A percentile compares a stretch with the other conserved stretches of the same genome.
phyloP scores from a whole-genome alignment of 306 rosid species.

The Medicago ruthenica region DNA sequence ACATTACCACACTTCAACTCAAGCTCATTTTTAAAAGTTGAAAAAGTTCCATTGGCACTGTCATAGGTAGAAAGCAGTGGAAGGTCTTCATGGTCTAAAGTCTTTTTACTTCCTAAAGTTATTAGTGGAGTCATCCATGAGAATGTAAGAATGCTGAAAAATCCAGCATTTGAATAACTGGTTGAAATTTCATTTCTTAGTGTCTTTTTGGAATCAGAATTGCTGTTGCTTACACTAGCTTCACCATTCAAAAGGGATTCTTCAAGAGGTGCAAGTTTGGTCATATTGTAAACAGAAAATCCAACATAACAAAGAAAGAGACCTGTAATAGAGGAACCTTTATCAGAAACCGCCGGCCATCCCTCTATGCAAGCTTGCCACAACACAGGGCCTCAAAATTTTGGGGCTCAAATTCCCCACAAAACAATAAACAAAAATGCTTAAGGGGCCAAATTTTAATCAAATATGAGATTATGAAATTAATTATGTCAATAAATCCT shows the following conservation, averaged over 20 bases:
- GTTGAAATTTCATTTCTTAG: constrained; percentile 50
- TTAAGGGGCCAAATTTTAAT: too few species aligned
- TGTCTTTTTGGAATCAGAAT: constrained; percentile 41
- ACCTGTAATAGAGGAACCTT: constrained; percentile 50
- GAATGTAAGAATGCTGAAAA: constrained; percentile 71
- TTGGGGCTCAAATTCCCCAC: too few species aligned
- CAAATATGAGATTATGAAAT: too few species aligned
- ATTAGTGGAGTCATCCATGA: constrained; percentile 80
- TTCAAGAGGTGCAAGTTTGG: constrained; percentile 50
- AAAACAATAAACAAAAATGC: too few species aligned
- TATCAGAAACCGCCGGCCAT: constrained; percentile 46
- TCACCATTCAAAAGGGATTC: constrained; percentile 73
- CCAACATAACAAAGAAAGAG: constrained; percentile 56
- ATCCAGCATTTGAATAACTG: constrained; percentile 66
- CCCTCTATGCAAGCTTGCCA: too few species aligned
- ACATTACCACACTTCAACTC: constrained; percentile 53
- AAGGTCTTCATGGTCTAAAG: constrained; percentile 76
- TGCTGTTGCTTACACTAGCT: constrained; percentile 28
- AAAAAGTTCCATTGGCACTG: constrained; percentile 59
- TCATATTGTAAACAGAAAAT: constrained; percentile 43
- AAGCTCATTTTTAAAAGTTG: constrained; percentile 54
- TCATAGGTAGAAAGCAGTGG: constrained; percentile 69
- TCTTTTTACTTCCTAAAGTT: constrained; percentile 64
- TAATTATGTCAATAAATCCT: too few species aligned
- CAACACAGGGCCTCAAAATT: too few species aligned